Base-by-base conservation (phyloP, 495 filamentous ascomycete genomes). In the Daldinia loculata region DNA sequence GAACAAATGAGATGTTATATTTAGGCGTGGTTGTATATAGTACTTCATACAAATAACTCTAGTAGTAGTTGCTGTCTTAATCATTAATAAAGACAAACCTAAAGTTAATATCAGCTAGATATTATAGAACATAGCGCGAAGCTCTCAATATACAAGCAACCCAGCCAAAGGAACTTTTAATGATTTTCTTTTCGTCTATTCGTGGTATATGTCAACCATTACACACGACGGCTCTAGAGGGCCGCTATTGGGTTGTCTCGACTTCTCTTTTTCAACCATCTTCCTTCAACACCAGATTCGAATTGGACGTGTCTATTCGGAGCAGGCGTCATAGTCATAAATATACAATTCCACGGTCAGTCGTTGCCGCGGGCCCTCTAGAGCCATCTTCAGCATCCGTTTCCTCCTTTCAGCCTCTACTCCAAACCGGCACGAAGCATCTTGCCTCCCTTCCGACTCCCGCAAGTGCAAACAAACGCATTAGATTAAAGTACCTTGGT, bases 401-500 rank as follows among this genome's bases (percentile, higher is more conserved):
- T 70, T 70, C 67, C 65, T 53, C 45, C 53, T 38, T 66, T 43
- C 57, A 69, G 66, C 72, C 66, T 63, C 73, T 70, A 75, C 69
- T 69, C 53, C 60, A 74, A 61, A 26, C 56, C 61, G 56, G 55
- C 65, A 60, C 56, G 53, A 61, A 61, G 51, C 56, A 73, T 36
- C 38, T 69, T 52, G 57, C 61, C 60, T 34, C 53, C 52, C 34
- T 27, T 50, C 61, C 58, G 19, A 36, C 38, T 34, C 56, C 58
- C 58, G 36, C 48, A 56, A 70, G 43, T 56, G 45, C 62, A 72
- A 70, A 67, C 62, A 71, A 75, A 80, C 71, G 75, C 76, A 83
- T 82, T 83, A 81, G 78, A 76, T 74, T 76, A 81, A 78, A 78
- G 71, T 73, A 71, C 75, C 70, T 61, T 22, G 62, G 55, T 60